Conservation (phyloP, 768 basidiomycete genomes). For the Ramaria rubella region DNA sequence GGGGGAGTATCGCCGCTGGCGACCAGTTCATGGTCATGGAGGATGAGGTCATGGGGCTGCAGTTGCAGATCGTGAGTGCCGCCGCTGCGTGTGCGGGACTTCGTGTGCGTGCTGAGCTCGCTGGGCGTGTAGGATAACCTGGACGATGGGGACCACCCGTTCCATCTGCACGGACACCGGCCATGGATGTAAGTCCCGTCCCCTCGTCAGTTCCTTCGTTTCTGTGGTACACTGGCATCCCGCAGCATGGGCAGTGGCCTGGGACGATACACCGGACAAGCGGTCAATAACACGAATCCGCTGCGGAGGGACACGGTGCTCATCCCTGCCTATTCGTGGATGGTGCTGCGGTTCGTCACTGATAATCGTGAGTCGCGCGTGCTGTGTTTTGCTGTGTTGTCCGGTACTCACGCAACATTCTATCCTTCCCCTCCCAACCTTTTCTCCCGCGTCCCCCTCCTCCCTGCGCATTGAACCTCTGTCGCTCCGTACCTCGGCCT, state of each 20-base stretch:
- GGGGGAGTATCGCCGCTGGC: not conserved
- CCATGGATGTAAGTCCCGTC: slow-evolving; percentile 9
- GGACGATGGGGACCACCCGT: slow-evolving; percentile 19
- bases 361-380: slow-evolving; percentile 27
- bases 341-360: slow-evolving; percentile 34
- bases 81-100: not conserved
- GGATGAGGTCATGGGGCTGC: slow-evolving; percentile 10
- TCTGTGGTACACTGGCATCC: slow-evolving; percentile 11
- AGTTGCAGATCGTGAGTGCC: slow-evolving; percentile 11
- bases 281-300: slow-evolving; percentile 30
- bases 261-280: slow-evolving; percentile 27
- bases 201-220: not conserved
- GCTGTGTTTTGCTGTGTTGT: too few relatives aligned
- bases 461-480: too few relatives aligned
- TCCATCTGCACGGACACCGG: slow-evolving; percentile 16
- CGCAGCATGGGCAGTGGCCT: slow-evolving; percentile 31
- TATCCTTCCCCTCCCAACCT: too few relatives aligned
- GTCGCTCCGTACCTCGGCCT: too few relatives aligned
- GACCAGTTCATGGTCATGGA: slow-evolving; percentile 15
- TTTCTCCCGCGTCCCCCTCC: too few relatives aligned
- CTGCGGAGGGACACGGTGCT: slow-evolving; percentile 37
- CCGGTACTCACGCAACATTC: too few relatives aligned
- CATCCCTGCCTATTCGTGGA: slow-evolving; percentile 33
- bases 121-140: slow-evolving; percentile 3
- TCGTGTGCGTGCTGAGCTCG: not conserved